Evolutionary conservation across 2,329 filamentous ascomycete species (phyloP).

Genomic region (Eutypella sp.): DNA sequence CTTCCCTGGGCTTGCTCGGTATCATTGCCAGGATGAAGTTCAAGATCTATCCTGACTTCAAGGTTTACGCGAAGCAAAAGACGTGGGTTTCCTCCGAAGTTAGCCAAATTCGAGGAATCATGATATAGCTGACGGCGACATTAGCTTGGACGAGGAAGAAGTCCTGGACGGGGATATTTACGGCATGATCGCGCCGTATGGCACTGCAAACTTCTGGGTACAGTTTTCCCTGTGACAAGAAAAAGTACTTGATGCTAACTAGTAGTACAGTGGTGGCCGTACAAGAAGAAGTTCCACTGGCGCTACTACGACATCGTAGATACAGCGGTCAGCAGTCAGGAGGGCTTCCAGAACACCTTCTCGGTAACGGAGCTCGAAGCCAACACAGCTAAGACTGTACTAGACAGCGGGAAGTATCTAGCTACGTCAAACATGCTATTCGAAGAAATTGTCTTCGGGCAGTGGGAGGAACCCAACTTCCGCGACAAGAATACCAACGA

Average conservation of each 20-base stretch:
- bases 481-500: slow-evolving; percentile 43
- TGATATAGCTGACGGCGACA: slow-evolving; percentile 3
- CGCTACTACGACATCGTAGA: slow-evolving; percentile 47
- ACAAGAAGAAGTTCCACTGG: slow-evolving; percentile 45
- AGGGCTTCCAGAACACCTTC: slow-evolving; percentile 49
- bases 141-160: slow-evolving; percentile 39
- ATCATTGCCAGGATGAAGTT: slow-evolving; percentile 45
- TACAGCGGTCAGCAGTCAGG: slow-evolving; percentile 33
- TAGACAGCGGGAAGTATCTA: slow-evolving; percentile 43
- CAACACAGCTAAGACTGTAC: slow-evolving; percentile 32
- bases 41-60: slow-evolving; percentile 45
- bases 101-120: too few species aligned
- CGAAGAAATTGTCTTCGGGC: slow-evolving; percentile 43
- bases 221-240: background rate
- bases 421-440: slow-evolving; percentile 43
- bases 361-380: slow-evolving; percentile 42
- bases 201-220: slow-evolving; percentile 49
- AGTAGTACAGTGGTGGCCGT: slow-evolving; percentile 43
- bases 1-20: slow-evolving; percentile 43
- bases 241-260: slow-evolving; percentile 6
- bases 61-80: slow-evolving; percentile 45
- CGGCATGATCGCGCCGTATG: slow-evolving; percentile 43
- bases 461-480: slow-evolving; percentile 48
- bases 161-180: slow-evolving; percentile 46
- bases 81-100: slow-evolving; percentile 30